phyloP scores from a whole-genome alignment of 192 early-diverging fungal genomes.

The Entophlyctis luteolus region DNA sequence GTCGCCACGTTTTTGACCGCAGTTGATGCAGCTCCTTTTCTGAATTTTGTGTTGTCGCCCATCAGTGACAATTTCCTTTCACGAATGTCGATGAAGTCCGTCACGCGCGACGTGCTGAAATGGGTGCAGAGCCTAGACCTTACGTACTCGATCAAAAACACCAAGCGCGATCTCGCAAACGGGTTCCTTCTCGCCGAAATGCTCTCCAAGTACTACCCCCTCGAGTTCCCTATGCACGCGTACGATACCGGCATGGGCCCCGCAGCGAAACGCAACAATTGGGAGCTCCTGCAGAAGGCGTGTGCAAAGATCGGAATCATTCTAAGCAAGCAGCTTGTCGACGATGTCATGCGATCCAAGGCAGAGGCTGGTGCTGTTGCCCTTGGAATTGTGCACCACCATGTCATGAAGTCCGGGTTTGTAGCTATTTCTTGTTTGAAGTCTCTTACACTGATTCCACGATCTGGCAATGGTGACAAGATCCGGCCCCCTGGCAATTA shows the following conservation, averaged over 20 bases:
- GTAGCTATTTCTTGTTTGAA: neutral
- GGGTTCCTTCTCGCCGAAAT: conserved; percentile 54
- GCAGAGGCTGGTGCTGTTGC: conserved; percentile 34
- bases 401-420: conserved; percentile 29
- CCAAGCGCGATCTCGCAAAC: conserved; percentile 46
- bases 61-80: neutral
- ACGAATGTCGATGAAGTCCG: neutral
- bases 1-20: too few species aligned
- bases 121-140: conserved; percentile 46
- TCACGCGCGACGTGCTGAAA: conserved; percentile 45
- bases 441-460: neutral
- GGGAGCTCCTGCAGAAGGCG: conserved; percentile 37
- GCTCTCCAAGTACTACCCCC: conserved; percentile 44
- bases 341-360: conserved; percentile 22
- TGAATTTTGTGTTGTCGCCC: too few species aligned
- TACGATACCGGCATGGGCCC: conserved; percentile 47
- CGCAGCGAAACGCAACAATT: conserved; percentile 45
- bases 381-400: conserved; percentile 30
- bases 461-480: too few species aligned
- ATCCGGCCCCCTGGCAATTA: neutral
- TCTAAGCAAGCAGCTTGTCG: conserved; percentile 21
- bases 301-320: conserved; percentile 40
- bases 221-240: conserved; percentile 40
- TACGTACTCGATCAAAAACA: conserved; percentile 43
- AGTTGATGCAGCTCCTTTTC: too few species aligned